phyloP scores from a whole-genome alignment of 2,329 filamentous ascomycete species.

The Metarhizium anisopliae region DNA sequence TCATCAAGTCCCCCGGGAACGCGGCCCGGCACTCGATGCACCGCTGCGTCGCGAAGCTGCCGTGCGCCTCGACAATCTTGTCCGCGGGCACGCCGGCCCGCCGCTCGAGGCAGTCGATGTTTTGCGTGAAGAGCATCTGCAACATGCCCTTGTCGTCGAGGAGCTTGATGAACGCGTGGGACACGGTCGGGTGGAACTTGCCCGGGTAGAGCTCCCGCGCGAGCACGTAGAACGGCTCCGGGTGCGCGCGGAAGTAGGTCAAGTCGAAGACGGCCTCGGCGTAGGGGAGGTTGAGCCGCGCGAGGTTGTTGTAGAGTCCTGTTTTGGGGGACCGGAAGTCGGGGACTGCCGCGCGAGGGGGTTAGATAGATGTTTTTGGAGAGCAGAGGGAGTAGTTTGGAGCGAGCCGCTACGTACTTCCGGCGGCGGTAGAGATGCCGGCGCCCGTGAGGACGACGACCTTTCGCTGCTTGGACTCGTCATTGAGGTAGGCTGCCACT shows the following conservation, averaged over 20 bases:
- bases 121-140: constrained; percentile 88
- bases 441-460: constrained; percentile 90
- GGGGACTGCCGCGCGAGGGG: constrained; percentile 48
- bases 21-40: constrained; percentile 78
- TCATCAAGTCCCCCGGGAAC: constrained; percentile 70
- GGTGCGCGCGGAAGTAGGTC: constrained; percentile 74
- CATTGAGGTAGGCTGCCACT: constrained; percentile 70
- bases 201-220: constrained; percentile 90
- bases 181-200: constrained; percentile 77
- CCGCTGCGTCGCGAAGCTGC: constrained; percentile 82
- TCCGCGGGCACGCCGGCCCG: constrained; percentile 73
- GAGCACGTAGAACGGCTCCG: constrained; percentile 83
- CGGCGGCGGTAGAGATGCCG: constrained; percentile 70
- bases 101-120: constrained; percentile 92
- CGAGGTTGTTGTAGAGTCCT: constrained; percentile 87
- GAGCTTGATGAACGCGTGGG: constrained; percentile 80
- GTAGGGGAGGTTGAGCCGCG: constrained; percentile 74
- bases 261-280: constrained; percentile 95
- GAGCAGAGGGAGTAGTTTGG: no score
- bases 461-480: constrained; percentile 50
- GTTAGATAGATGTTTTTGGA: no score
- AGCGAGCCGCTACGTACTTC: constrained; percentile 32
- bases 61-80: constrained; percentile 86
- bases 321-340: constrained; percentile 93
- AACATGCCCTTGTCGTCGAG: constrained; percentile 72